Conservation (phyloP, 2,329 filamentous ascomycete genomes). For the Thelonectria olida region DNA sequence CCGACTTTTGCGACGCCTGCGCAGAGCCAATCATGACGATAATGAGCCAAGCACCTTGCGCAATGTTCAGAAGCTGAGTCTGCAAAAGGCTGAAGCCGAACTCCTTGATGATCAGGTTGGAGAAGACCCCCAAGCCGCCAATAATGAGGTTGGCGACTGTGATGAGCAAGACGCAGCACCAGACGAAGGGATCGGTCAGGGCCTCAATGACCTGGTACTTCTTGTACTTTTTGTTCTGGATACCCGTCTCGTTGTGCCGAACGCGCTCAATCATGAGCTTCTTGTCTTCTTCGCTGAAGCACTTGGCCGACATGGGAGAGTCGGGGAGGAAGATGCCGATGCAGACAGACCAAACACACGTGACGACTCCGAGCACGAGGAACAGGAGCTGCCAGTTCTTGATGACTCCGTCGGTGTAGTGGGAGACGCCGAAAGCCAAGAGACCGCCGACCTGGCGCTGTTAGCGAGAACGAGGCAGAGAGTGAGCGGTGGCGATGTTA, state of each 20-base stretch:
- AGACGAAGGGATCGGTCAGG: conserved; percentile 46
- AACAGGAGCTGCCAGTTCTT: conserved; percentile 52
- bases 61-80: conserved; percentile 49
- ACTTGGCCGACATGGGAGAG: conserved; percentile 60
- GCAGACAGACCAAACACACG: conserved; percentile 46
- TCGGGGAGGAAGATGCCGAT: conserved; percentile 57
- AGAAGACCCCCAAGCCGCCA: conserved; percentile 15
- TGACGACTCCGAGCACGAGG: conserved; percentile 51
- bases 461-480: not conserved
- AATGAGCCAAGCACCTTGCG: conserved; percentile 43
- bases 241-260: conserved; percentile 48
- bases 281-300: conserved; percentile 54
- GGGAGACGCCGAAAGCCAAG: conserved; percentile 48
- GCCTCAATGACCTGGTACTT: conserved; percentile 50
- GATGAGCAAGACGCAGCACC: conserved; percentile 30
- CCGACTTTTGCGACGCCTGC: conserved; percentile 25
- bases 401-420: conserved; percentile 37
- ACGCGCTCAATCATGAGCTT: conserved; percentile 40
- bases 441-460: conserved; percentile 44
- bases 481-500: not conserved
- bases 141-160: conserved; percentile 14
- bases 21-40: conserved; percentile 44
- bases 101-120: conserved; percentile 20
- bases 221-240: conserved; percentile 48
- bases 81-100: conserved; percentile 26